Percentiles rank a stretch among this genome's conserved stretches.
Evolutionary conservation across 257 asterid species (phyloP).

Genomic region (Solanum boliviense): DNA sequence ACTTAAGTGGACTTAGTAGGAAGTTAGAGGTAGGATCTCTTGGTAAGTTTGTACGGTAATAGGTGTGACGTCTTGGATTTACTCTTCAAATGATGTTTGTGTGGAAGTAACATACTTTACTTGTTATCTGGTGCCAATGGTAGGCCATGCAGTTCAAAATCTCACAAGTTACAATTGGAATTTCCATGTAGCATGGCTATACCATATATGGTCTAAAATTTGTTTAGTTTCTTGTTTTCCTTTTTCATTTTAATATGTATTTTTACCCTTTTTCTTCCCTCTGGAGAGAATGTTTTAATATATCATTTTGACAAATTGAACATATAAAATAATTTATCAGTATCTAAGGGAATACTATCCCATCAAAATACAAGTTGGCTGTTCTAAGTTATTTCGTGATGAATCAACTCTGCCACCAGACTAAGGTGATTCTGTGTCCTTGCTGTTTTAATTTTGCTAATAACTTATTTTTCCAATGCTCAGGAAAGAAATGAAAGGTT

Average conservation of each 20-base stretch:
- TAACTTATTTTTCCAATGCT: constrained; percentile 4
- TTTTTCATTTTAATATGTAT: not conserved
- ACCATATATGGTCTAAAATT: not conserved
- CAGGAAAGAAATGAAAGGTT: constrained; percentile 88
- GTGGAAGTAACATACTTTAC: not conserved
- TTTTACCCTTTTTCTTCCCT: not conserved
- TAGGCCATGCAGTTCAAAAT: not conserved
- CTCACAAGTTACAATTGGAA: not conserved
- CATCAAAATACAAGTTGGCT: not conserved
- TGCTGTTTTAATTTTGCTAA: not conserved
- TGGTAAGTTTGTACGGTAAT: not conserved
- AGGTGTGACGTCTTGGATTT: not conserved
- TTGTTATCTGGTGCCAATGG: not conserved
- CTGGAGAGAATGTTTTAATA: not conserved
- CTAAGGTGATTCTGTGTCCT: not conserved
- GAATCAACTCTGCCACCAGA: not conserved
- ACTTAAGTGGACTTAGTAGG: not conserved
- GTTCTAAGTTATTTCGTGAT: not conserved
- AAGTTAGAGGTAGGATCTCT: not conserved
- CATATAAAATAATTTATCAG: not conserved
- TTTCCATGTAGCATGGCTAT: not conserved
- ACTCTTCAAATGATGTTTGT: not conserved
- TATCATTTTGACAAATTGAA: not conserved
- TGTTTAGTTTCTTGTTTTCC: not conserved
- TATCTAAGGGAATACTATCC: not conserved